Percentiles rank a stretch among this genome's conserved stretches.
phyloP scores from a whole-genome alignment of 345 rosid genomes.

The Gossypium herbaceum region DNA sequence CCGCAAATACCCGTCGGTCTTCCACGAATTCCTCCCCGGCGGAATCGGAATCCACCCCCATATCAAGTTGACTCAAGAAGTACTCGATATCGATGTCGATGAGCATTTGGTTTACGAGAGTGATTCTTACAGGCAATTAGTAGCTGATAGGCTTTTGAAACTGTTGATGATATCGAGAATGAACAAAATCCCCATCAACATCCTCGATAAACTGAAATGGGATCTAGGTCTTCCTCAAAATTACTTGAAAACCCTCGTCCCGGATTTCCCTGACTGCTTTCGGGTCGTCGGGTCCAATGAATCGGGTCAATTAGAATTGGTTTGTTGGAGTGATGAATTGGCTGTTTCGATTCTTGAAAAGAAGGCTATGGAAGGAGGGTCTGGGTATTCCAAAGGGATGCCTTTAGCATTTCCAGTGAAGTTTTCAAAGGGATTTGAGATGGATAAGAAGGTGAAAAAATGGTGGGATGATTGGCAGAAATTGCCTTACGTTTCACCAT shows the following conservation, averaged over 20 bases:
- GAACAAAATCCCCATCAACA: constrained; percentile 49
- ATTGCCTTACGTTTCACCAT: constrained; percentile 79
- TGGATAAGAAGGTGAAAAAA: constrained; percentile 73
- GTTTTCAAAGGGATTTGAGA: constrained; percentile 55
- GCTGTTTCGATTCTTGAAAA: constrained; percentile 60
- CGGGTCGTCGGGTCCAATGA: constrained; percentile 34
- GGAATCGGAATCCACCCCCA: constrained; percentile 72
- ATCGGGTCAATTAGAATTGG: constrained; percentile 54
- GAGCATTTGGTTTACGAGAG: constrained; percentile 81
- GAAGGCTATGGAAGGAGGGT: constrained; percentile 36
- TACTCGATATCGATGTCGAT: constrained; percentile 68
- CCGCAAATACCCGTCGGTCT: constrained; percentile 68
- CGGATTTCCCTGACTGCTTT: constrained; percentile 84
- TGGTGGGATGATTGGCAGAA: constrained; percentile 84
- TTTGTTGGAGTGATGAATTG: constrained; percentile 72
- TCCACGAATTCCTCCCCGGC: constrained; percentile 75
- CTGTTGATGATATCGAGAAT: constrained; percentile 64
- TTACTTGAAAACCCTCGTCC: constrained; percentile 43
- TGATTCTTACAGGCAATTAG: constrained; percentile 49
- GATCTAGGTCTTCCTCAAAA: constrained; percentile 81
- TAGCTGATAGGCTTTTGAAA: constrained; percentile 69
- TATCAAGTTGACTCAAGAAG: constrained; percentile 71
- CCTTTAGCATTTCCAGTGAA: constrained; percentile 56
- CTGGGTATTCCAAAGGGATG: constrained; percentile 35
- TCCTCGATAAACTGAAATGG: constrained; percentile 66